Evolutionary conservation across 495 filamentous ascomycete species (phyloP).

Genomic region (Aspergillus affinis): DNA sequence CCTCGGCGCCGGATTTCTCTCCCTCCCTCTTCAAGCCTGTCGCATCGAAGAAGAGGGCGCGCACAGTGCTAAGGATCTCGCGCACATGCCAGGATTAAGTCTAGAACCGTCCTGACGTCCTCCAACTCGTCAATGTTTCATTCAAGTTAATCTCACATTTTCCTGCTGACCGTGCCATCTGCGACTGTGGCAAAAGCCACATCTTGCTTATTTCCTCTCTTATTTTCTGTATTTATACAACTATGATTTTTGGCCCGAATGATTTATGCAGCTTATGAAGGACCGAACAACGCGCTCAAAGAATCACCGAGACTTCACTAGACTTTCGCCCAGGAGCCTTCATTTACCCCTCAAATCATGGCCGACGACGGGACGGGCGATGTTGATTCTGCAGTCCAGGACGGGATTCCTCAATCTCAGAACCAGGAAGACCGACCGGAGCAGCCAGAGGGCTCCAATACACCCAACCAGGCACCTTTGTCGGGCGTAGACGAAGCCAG

Average conservation of each 20-base stretch:
- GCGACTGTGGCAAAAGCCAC: not conserved
- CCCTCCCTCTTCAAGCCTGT: not conserved
- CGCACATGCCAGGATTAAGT: not conserved
- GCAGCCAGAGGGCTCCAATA: not conserved
- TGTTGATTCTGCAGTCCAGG: not conserved
- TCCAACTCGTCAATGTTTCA: not conserved
- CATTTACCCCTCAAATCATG: not conserved
- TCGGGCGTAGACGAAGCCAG: slow-evolving; percentile 48
- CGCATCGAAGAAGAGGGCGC: not conserved
- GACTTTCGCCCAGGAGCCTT: not conserved
- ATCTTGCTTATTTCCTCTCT: not conserved
- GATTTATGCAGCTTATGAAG: not conserved
- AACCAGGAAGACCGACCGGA: not conserved
- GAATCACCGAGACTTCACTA: not conserved
- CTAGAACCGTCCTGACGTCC: not conserved
- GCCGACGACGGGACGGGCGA: not conserved
- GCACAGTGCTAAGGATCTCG: not conserved
- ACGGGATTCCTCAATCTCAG: not conserved
- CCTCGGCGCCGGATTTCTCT: no score
- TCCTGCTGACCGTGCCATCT: not conserved
- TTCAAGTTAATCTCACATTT: not conserved
- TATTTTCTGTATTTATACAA: not conserved
- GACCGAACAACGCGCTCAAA: not conserved
- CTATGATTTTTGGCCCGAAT: not conserved
- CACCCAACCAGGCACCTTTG: not conserved